phyloP scores from a whole-genome alignment of 2,329 filamentous ascomycete genomes.

The Ophiostoma sp. region DNA sequence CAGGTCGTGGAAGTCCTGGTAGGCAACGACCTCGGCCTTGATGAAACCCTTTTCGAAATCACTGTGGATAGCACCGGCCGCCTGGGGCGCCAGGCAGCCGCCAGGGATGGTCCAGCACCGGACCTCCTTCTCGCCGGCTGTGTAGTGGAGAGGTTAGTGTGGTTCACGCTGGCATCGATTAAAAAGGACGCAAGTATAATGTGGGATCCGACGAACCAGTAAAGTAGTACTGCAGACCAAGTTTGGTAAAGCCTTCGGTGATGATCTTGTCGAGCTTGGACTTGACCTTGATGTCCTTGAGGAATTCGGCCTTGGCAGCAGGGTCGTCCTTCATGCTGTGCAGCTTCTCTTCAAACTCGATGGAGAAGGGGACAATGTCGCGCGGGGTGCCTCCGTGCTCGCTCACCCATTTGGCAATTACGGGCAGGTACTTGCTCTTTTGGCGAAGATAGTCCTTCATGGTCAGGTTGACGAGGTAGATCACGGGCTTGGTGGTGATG shows the following conservation, averaged over 20 bases:
- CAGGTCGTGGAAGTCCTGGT: conserved; percentile 42
- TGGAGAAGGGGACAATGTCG: conserved; percentile 42
- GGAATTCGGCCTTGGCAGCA: conserved; percentile 34
- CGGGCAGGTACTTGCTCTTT: conserved; percentile 43
- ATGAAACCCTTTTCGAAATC: conserved; percentile 99
- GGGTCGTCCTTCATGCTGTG: conserved; percentile 38
- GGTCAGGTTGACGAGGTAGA: conserved; percentile 44
- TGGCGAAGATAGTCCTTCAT: conserved; percentile 46
- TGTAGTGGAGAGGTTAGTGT: not conserved
- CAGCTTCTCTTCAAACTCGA: conserved; percentile 44
- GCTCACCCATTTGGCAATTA: conserved; percentile 43
- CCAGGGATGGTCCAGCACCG: conserved; percentile 60
- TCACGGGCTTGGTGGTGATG: conserved; percentile 43
- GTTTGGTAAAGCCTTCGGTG: conserved; percentile 42
- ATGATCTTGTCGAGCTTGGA: conserved; percentile 41
- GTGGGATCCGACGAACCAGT: conserved; percentile 32
- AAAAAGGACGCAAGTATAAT: not conserved
- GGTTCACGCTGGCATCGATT: not conserved
- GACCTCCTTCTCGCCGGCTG: conserved; percentile 43
- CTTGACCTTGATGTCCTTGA: conserved; percentile 41
- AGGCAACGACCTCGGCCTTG: conserved; percentile 44
- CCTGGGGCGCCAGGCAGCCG: conserved; percentile 90
- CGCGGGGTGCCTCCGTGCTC: conserved; percentile 40
- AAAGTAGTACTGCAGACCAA: conserved; percentile 44
- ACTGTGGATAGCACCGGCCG: conserved; percentile 94